Conservation (phyloP, 805 yeast genomes). For the Geotrichum ghanense region DNA sequence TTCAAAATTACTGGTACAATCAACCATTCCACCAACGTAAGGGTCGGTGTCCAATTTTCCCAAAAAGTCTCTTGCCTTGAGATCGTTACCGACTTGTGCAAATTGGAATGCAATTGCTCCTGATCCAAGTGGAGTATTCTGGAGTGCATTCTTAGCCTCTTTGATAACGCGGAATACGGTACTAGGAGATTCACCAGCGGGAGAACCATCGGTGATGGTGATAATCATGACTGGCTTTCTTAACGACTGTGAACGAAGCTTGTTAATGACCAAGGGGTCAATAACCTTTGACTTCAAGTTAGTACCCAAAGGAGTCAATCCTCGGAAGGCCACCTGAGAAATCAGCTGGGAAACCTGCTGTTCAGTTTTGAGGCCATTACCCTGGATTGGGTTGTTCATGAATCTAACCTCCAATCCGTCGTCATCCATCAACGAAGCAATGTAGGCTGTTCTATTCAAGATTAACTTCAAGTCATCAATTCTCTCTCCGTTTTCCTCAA, state of each 20-base stretch:
- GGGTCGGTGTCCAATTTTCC: constrained; percentile 20
- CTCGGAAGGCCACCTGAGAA: constrained; percentile 16
- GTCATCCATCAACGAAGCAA: constrained; percentile 21
- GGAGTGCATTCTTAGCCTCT: constrained; percentile 16
- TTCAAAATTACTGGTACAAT: constrained; percentile 22
- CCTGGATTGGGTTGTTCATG: constrained; percentile 19
- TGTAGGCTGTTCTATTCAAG: constrained; percentile 19
- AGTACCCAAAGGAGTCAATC: constrained; percentile 22
- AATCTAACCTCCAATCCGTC: constrained; percentile 24
- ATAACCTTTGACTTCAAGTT: constrained; percentile 17
- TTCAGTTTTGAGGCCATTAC: constrained; percentile 17
- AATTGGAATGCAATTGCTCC: constrained; percentile 24
- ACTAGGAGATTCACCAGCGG: constrained; percentile 21
- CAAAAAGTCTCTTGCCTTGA: constrained; percentile 21
- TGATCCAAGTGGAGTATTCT: constrained; percentile 18
- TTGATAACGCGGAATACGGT: constrained; percentile 17
- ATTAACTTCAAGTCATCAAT: constrained; percentile 23
- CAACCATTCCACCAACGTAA: constrained; percentile 20
- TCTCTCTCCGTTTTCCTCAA: constrained; percentile 24
- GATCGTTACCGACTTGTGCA: constrained; percentile 24
- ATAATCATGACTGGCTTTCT: constrained; percentile 22
- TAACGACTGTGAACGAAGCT: constrained; percentile 14
- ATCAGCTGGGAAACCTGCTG: constrained; percentile 17
- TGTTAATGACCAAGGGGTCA: constrained; percentile 20
- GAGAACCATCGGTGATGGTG: constrained; percentile 23